These are phyloP conservation scores for Rhizophagus clarus DNA, from an alignment of 192 early-diverging fungal genomes.

Conservation along the genomic window DNA sequence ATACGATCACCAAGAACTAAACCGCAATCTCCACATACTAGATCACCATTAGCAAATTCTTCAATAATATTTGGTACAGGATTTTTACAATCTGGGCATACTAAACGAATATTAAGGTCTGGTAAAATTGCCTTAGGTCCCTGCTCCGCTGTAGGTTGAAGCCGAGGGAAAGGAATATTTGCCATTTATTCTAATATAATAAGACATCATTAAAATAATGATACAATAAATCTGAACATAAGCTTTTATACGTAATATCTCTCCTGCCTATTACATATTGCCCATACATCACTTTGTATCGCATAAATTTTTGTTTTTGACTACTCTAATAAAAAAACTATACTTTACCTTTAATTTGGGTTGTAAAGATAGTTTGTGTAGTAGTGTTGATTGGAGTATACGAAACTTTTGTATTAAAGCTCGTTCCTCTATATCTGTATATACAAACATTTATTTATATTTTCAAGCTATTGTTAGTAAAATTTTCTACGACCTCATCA, in stretches of 20 bases:
- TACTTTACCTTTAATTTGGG: not conserved
- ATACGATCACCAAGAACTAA: conserved; percentile 84
- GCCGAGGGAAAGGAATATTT: conserved; percentile 31
- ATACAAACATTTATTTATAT: not conserved
- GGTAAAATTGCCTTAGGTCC: conserved; percentile 24
- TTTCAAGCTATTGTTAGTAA: not conserved
- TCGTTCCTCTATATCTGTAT: not conserved
- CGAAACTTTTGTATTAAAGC: not conserved
- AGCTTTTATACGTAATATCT: not conserved
- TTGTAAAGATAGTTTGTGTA: not conserved
- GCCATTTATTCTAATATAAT: conserved; percentile 16
- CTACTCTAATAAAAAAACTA: not conserved
- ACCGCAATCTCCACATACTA: conserved; percentile 93
- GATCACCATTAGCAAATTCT: conserved; percentile 86
- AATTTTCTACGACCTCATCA: not conserved
- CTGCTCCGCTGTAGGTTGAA: conserved; percentile 13
- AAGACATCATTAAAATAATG: not conserved
- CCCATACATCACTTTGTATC: not conserved
- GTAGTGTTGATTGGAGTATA: not conserved
- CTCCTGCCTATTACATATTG: too few species aligned
- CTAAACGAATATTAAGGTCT: conserved; percentile 32
- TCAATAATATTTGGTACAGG: conserved; percentile 85
- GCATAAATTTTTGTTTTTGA: not conserved
- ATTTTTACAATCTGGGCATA: conserved; percentile 80
- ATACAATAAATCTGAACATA: not conserved